Percentiles rank a stretch among this genome's conserved stretches.
These are phyloP conservation scores for Borealophlyctis nickersoniae DNA, from an alignment of 192 early-diverging fungal genomes.

Conservation along the genomic window DNA sequence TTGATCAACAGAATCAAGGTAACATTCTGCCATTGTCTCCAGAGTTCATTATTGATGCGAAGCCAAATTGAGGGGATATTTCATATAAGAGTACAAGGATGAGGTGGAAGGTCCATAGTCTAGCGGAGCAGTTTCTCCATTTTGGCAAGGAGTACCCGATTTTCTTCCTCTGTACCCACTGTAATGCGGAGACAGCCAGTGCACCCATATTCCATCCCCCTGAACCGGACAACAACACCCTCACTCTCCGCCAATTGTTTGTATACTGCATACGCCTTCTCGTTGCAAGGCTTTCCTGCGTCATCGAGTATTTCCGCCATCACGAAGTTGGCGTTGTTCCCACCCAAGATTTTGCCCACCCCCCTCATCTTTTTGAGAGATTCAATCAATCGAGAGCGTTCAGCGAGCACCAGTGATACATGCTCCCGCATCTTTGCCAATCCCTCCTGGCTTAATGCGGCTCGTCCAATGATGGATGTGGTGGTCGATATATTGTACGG, in stretches of 20 bases:
- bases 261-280: constrained; percentile 72
- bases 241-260: constrained; percentile 76
- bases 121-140: constrained; percentile 24
- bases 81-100: too few relatives aligned
- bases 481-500: constrained; percentile 97
- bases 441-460: constrained; percentile 72
- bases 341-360: constrained; percentile 76
- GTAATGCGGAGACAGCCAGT: constrained; percentile 92
- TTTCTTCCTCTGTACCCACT: constrained; percentile 86
- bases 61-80: too few relatives aligned
- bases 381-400: constrained; percentile 68
- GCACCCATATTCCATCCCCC: constrained; percentile 91
- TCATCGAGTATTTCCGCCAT: constrained; percentile 75
- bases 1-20: too few relatives aligned
- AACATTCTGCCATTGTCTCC: too few relatives aligned
- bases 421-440: constrained; percentile 67
- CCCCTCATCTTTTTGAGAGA: constrained; percentile 61
- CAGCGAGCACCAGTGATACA: constrained; percentile 50
- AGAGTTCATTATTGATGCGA: too few relatives aligned
- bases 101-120: too few relatives aligned
- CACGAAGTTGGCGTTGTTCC: constrained; percentile 95
- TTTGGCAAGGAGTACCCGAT: constrained; percentile 59
- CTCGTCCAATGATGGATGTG: constrained; percentile 71
- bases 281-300: constrained; percentile 63
- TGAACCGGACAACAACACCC: constrained; percentile 91